Conservation (phyloP, 2,329 filamentous ascomycete species). For the Colletotrichum paranaense region DNA sequence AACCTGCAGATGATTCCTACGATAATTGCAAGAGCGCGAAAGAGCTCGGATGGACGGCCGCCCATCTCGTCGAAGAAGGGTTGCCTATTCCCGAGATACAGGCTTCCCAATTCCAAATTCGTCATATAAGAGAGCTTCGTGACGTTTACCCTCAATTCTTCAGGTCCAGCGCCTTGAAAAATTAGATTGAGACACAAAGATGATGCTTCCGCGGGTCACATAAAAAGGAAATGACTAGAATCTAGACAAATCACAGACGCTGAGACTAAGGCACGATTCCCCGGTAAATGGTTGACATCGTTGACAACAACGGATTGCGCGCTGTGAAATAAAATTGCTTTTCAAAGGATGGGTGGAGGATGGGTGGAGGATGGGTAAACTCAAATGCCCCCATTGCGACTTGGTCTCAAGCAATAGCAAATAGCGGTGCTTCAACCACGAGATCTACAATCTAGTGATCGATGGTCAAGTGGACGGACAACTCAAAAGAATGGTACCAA, state of each 20-base stretch:
- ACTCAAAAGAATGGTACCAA: no score
- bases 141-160: conserved; percentile 86
- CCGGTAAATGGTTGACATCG: no score
- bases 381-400: no score
- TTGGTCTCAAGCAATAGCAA: no score
- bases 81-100: conserved; percentile 71
- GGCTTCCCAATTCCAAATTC: conserved; percentile 80
- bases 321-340: no score
- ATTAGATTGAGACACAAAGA: neutral
- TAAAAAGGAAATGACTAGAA: neutral
- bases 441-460: no score
- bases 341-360: no score
- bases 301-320: no score
- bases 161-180: conserved; percentile 57
- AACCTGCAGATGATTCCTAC: conserved; percentile 81
- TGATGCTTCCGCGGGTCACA: neutral
- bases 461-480: no score
- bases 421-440: no score
- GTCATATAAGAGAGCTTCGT: conserved; percentile 79
- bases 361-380: no score
- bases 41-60: conserved; percentile 85
- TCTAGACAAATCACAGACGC: neutral
- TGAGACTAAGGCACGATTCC: no score
- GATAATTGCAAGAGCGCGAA: conserved; percentile 83
- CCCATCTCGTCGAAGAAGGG: conserved; percentile 85